Conservation (phyloP, 2,329 filamentous ascomycete genomes). For the Pseudogymnoascus sp. region DNA sequence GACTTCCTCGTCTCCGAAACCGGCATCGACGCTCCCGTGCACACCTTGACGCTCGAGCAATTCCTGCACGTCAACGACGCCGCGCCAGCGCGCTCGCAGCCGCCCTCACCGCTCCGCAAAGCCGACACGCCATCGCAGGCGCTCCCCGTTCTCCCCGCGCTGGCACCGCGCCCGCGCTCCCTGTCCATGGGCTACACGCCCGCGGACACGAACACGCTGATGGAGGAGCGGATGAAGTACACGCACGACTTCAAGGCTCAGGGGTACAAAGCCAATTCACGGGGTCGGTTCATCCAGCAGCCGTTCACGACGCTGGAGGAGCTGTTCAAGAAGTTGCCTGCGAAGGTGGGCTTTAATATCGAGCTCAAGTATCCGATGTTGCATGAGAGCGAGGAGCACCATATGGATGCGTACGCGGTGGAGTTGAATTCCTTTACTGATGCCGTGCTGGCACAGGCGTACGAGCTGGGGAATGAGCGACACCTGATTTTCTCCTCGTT, state of each 20-base stretch:
- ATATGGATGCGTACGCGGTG: conserved; percentile 93
- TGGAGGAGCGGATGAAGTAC: conserved; percentile 87
- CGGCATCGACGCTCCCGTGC: conserved; percentile 91
- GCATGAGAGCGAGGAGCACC: conserved; percentile 86
- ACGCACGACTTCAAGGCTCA: conserved; percentile 91
- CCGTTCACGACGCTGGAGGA: conserved; percentile 94
- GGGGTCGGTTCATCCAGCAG: conserved; percentile 90
- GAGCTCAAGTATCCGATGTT: conserved; percentile 99
- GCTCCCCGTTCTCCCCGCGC: conserved; percentile 15
- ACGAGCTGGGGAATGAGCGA: conserved; percentile 63
- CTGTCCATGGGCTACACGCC: conserved; percentile 26
- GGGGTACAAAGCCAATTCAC: conserved; percentile 91
- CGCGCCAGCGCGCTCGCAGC: conserved; percentile 34
- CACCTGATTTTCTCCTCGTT: conserved; percentile 97
- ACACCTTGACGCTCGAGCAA: conserved; percentile 89
- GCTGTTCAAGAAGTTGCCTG: conserved; percentile 76
- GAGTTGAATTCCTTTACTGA: conserved; percentile 97
- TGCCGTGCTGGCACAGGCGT: conserved; percentile 82
- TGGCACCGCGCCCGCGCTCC: conserved; percentile 26
- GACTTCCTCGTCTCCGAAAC: conserved; percentile 98
- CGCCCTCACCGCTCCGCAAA: conserved; percentile 35
- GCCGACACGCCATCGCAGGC: conserved; percentile 19
- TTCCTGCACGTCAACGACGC: conserved; percentile 71
- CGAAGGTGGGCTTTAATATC: conserved; percentile 89
- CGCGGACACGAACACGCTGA: conserved; percentile 20